Percentiles rank a stretch among this genome's conserved stretches.
Evolutionary conservation across 352 stramenopile species (phyloP).

Genomic region (Globisporangium orthogonon): DNA sequence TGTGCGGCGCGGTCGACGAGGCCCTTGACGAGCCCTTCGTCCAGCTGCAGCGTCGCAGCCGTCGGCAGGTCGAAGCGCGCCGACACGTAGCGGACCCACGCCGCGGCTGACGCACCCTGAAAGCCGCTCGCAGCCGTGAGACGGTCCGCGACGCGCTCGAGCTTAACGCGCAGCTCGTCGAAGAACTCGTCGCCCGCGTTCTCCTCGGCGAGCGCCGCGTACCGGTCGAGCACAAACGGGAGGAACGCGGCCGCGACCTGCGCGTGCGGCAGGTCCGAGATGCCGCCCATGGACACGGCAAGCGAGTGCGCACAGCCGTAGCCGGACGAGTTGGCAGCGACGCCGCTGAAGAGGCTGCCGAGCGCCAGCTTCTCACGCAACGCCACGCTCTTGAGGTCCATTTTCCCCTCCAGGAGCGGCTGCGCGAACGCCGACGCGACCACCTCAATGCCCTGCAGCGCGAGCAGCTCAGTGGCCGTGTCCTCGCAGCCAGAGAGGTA

Average conservation of each 20-base stretch:
- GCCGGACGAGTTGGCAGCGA: conserved; percentile 48
- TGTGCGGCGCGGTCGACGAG: conserved; percentile 46
- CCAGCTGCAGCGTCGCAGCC: conserved; percentile 42
- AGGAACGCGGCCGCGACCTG: conserved; percentile 56
- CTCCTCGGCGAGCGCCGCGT: conserved; percentile 37
- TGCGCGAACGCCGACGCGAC: conserved; percentile 40
- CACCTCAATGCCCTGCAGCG: conserved; percentile 53
- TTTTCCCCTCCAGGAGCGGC: conserved; percentile 51
- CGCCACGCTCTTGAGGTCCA: conserved; percentile 50
- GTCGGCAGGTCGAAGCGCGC: conserved; percentile 52
- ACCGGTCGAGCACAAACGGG: conserved; percentile 64
- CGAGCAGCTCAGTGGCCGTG: conserved; percentile 31
- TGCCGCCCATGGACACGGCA: conserved; percentile 54
- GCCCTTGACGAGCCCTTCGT: conserved; percentile 41
- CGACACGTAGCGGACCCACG: conserved; percentile 64
- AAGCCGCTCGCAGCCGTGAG: conserved; percentile 50
- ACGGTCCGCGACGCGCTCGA: conserved; percentile 39
- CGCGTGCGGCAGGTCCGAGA: conserved; percentile 59
- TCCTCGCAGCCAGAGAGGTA: conserved; percentile 51
- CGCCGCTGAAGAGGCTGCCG: conserved; percentile 46
- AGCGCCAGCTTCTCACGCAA: conserved; percentile 51
- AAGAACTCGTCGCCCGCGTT: conserved; percentile 70
- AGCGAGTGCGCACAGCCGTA: conserved; percentile 44
- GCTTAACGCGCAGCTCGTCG: conserved; percentile 39
- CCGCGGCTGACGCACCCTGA: conserved; percentile 31